Conservation (phyloP, 441 rosid genomes). For the Dalechampia spathulata region DNA sequence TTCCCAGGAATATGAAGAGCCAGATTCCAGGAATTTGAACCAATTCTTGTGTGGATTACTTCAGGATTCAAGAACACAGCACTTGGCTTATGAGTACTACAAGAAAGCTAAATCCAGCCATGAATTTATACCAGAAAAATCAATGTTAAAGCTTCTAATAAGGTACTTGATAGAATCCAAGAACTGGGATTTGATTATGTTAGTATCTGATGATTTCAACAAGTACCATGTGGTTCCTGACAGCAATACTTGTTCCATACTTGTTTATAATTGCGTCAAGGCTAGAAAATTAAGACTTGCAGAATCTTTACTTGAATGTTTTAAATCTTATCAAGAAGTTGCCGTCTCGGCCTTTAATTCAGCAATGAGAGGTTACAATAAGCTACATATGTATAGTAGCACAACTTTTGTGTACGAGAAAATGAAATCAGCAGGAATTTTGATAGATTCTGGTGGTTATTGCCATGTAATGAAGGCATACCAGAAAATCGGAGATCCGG, state of each 20-base stretch:
- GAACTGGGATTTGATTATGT: slow-evolving; percentile 52
- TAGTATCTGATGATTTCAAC: slow-evolving; percentile 45
- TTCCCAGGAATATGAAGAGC: slow-evolving; percentile 19
- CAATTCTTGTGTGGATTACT: slow-evolving; percentile 40
- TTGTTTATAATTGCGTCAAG: slow-evolving; percentile 44
- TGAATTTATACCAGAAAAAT: slow-evolving; percentile 40
- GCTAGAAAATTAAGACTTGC: slow-evolving; percentile 49
- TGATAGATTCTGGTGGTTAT: slow-evolving; percentile 45
- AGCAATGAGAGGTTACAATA: slow-evolving; percentile 73
- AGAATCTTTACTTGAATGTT: slow-evolving; percentile 40
- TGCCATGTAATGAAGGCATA: slow-evolving; percentile 64
- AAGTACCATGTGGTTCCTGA: slow-evolving; percentile 49
- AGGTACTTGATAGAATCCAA: slow-evolving; percentile 48
- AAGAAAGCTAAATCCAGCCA: slow-evolving; percentile 47
- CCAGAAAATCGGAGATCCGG: slow-evolving; percentile 35
- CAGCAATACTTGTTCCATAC: slow-evolving; percentile 40
- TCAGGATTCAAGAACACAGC: slow-evolving; percentile 34
- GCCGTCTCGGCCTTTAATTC: slow-evolving; percentile 44
- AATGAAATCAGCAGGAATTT: slow-evolving; percentile 37
- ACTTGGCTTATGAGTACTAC: slow-evolving; percentile 43
- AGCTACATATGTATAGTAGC: slow-evolving; percentile 72
- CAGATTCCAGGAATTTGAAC: slow-evolving; percentile 32
- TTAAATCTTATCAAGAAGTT: slow-evolving; percentile 29
- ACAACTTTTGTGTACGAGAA: slow-evolving; percentile 43
- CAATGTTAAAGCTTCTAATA: slow-evolving; percentile 41